phyloP scores from a whole-genome alignment of 805 yeast genomes.

The Lipomyces spencermartinsiae region DNA sequence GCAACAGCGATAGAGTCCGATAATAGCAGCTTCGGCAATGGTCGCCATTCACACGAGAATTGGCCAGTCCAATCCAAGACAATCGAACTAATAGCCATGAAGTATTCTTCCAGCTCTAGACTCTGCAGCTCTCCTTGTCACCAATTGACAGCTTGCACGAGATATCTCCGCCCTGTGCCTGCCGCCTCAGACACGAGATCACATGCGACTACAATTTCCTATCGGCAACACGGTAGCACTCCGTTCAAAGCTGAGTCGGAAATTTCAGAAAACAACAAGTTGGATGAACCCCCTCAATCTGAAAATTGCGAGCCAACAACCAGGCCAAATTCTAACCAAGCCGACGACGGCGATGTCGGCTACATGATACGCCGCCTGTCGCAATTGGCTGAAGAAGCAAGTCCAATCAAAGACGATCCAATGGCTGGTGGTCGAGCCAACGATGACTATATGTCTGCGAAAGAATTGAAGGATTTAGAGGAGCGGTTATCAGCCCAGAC shows the following conservation, averaged over 20 bases:
- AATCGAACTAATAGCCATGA: neutral
- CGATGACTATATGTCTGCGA: constrained; percentile 10
- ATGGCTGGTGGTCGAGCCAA: constrained; percentile 3
- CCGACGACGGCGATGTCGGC: constrained; percentile 34
- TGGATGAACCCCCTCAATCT: neutral
- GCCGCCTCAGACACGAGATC: neutral
- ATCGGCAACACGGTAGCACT: neutral
- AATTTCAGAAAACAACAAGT: neutral
- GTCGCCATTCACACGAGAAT: neutral
- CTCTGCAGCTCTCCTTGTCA: neutral
- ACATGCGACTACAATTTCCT: neutral
- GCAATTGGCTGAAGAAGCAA: constrained; percentile 54
- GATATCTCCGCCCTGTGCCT: neutral
- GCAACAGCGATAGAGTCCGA: too few relatives aligned
- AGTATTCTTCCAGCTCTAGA: neutral
- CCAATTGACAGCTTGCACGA: neutral
- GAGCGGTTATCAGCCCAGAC: constrained; percentile 44
- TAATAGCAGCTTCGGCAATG: neutral
- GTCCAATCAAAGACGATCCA: constrained; percentile 48
- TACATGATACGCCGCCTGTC: constrained; percentile 49
- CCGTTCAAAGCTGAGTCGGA: neutral
- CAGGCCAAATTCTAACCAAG: neutral
- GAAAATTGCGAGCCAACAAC: neutral
- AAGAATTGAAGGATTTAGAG: constrained; percentile 23
- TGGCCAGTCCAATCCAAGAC: neutral